phyloP scores from a whole-genome alignment of 176 grass and related monocot species.

The Hyparrhenia diplandra region DNA sequence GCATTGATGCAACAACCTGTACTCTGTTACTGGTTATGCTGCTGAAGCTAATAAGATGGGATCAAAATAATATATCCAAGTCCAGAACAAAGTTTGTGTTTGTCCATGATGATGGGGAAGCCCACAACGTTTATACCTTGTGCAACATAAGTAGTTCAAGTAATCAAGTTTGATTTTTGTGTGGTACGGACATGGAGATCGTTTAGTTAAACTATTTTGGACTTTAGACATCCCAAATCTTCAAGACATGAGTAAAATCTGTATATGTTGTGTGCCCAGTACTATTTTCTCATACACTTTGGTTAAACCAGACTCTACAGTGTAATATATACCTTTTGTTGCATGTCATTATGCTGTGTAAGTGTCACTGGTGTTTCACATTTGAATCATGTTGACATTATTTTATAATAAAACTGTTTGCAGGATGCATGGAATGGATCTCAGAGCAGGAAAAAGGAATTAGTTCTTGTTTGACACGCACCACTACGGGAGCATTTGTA shows the following conservation, averaged over 20 bases:
- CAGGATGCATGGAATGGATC: background rate
- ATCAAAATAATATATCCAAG: background rate
- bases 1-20: background rate
- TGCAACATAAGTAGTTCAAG: background rate
- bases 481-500: constrained; percentile 28
- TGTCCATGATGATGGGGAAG: background rate
- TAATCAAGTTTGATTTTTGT: background rate
- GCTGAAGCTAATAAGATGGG: background rate
- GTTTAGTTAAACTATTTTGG: background rate
- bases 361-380: background rate
- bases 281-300: background rate
- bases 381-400: background rate
- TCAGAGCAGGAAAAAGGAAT: background rate
- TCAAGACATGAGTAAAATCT: background rate
- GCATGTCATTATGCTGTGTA: background rate
- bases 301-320: background rate
- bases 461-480: background rate
- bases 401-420: constrained; percentile 9
- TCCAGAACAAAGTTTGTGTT: background rate
- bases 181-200: background rate
- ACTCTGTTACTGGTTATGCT: background rate
- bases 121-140: background rate
- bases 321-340: background rate
- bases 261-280: background rate
- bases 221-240: background rate